These are phyloP conservation scores for Volvox africanus DNA, from an alignment of 139 green algal species.

Conservation along the genomic window DNA sequence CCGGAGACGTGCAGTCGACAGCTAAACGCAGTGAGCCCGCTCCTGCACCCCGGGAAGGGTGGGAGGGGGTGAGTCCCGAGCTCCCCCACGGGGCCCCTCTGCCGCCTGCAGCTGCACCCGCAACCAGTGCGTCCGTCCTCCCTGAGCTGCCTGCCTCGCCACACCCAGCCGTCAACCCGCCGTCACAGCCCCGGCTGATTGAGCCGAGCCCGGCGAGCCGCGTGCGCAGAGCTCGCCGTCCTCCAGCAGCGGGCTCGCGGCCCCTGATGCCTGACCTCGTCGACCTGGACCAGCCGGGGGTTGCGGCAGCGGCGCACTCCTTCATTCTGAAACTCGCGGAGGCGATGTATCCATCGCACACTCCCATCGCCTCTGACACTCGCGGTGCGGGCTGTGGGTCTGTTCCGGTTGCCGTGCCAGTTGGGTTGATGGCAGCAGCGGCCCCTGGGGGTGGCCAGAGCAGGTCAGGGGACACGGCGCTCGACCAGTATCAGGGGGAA, in stretches of 20 bases:
- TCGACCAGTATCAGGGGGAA: neutral
- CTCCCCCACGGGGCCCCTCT: neutral
- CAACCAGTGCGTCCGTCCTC: neutral
- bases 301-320: constrained; percentile 15
- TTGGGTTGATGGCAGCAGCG: neutral
- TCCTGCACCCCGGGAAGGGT: neutral
- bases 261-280: constrained; percentile 24
- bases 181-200: neutral
- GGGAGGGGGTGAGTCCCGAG: no score
- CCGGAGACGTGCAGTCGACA: neutral
- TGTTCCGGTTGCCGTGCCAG: no score
- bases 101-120: neutral
- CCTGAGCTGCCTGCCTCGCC: no score
- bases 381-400: no score
- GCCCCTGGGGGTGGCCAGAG: no score
- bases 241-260: neutral
- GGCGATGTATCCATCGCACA: constrained; percentile 2
- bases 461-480: neutral
- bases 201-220: constrained; percentile 13
- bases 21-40: neutral
- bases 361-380: neutral
- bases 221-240: constrained; percentile 5
- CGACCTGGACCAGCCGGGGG: neutral
- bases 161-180: no score
- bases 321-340: constrained; percentile 22